Evolutionary conservation across 2,329 filamentous ascomycete species (phyloP), one percentile per base, ranked within the genome.

Genomic region (Pseudomassariella vexata): DNA sequence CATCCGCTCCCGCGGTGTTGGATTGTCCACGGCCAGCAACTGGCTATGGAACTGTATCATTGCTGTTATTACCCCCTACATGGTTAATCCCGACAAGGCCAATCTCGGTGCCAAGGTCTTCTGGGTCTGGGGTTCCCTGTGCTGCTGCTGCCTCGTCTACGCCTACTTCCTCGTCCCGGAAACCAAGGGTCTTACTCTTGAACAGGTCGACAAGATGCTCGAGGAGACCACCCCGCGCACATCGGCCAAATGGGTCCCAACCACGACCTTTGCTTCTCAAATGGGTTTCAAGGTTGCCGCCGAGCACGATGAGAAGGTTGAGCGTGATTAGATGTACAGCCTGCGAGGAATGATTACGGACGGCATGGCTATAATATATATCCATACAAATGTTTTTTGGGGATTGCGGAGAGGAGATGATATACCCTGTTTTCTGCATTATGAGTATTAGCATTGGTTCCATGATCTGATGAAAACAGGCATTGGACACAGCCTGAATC

Each of bases 131-230:
- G 75, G 76, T 24, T 64, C 65, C 17, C 68, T 76, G 32, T 80
- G 74, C 57, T 63, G 64, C 36, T 52, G 62, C 28, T 68, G 64
- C 37, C 66, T 76, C 38, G 52, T 73, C 21, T 79, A 75, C 52
- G 66, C 73, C 30, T 77, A 64, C 53, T 61, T 73, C 52, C 56
- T 79, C 45, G 66, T 86, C 40, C 81, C 81, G 39, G 82, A 85
- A 62, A 85, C 81, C 46, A 86, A 85, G 67, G 81, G 81, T 34
- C 68, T 86, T 4, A 76, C 74, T 3, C 71, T 85, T 36, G 82
- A 87, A 65, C 82, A 87, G 65, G 80, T 87, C 51, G 82, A 87
- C 66, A 79, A 78, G 70, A 90, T 94, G 85, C 78, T 92, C 71
- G 85, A 89, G 67, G 85, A 94, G 76, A 79, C 76, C 23, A 86